phyloP scores from a whole-genome alignment of 352 stramenopile genomes.

The Pythium phragmitis region DNA sequence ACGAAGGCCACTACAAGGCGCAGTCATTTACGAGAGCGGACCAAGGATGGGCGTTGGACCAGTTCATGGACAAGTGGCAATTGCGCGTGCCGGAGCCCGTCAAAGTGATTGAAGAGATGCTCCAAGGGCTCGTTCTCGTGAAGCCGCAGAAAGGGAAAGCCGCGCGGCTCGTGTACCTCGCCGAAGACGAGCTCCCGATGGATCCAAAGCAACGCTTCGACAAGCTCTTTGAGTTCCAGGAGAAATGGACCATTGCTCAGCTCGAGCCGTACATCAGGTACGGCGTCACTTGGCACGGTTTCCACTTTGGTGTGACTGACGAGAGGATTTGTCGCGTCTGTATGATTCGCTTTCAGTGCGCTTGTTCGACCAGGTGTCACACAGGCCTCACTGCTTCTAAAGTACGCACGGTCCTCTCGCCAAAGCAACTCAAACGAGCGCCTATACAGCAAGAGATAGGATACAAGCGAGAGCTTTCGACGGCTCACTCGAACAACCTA shows the following conservation, averaged over 20 bases:
- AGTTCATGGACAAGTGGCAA: slow-evolving; percentile 85
- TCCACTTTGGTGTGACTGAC: slow-evolving; percentile 3
- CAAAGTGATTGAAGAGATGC: slow-evolving; percentile 57
- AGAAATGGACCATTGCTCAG: slow-evolving; percentile 82
- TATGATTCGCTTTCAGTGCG: slow-evolving; percentile 32
- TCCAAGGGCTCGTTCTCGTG: slow-evolving; percentile 59
- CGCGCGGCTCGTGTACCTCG: slow-evolving; percentile 61
- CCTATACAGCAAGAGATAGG: slow-evolving; percentile 70
- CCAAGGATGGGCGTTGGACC: slow-evolving; percentile 45
- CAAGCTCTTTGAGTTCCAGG: slow-evolving; percentile 72
- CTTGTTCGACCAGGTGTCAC: slow-evolving; percentile 62
- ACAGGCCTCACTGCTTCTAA: slow-evolving; percentile 75
- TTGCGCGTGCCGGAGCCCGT: slow-evolving; percentile 70
- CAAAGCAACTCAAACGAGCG: slow-evolving; percentile 68
- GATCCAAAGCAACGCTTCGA: slow-evolving; percentile 80
- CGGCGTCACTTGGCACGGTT: background rate
- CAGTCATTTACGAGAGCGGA: slow-evolving; percentile 26
- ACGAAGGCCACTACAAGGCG: slow-evolving; percentile 39
- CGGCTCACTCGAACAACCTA: background rate
- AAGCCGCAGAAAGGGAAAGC: slow-evolving; percentile 45
- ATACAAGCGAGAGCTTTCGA: background rate
- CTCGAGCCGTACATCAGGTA: slow-evolving; percentile 84
- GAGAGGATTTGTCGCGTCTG: background rate
- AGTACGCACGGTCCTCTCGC: slow-evolving; percentile 77
- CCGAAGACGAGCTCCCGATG: slow-evolving; percentile 56